Conservation (phyloP, 805 yeast genomes). For the Cyberlindnera misumaiensis region DNA sequence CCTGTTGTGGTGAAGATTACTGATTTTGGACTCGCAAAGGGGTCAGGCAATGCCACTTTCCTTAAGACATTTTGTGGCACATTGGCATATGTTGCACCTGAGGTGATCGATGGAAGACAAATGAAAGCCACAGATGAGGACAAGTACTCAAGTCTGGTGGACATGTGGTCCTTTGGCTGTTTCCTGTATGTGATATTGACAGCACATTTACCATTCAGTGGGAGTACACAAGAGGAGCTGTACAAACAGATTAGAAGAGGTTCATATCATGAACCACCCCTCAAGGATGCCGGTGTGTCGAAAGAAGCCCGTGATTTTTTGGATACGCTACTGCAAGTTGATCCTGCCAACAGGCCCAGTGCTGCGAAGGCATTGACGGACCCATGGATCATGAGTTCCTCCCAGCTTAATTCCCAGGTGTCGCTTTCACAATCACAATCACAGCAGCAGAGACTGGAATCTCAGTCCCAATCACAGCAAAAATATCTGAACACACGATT, state of each 20-base stretch:
- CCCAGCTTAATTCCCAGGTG: conserved; percentile 30
- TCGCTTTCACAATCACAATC: conserved; percentile 69
- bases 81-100: conserved; percentile 95
- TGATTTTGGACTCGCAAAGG: conserved; percentile 94
- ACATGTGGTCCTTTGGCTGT: conserved; percentile 98
- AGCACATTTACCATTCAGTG: conserved; percentile 92
- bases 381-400: conserved; percentile 57
- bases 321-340: conserved; percentile 62
- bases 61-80: conserved; percentile 98
- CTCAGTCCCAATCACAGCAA: neutral
- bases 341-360: conserved; percentile 64
- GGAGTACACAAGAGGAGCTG: conserved; percentile 81
- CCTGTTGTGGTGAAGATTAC: conserved; percentile 91
- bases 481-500: too few species aligned
- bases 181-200: conserved; percentile 86
- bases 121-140: conserved; percentile 21
- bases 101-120: conserved; percentile 49
- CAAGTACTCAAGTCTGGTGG: conserved; percentile 79
- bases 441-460: conserved; percentile 45
- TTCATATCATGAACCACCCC: conserved; percentile 69
- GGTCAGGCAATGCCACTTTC: conserved; percentile 73
- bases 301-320: conserved; percentile 68
- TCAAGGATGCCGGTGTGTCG: conserved; percentile 61
- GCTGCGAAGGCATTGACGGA: conserved; percentile 74
- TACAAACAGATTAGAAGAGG: conserved; percentile 73